phyloP scores from a whole-genome alignment of 2,329 filamentous ascomycete genomes.

The Monilinia laxa region DNA sequence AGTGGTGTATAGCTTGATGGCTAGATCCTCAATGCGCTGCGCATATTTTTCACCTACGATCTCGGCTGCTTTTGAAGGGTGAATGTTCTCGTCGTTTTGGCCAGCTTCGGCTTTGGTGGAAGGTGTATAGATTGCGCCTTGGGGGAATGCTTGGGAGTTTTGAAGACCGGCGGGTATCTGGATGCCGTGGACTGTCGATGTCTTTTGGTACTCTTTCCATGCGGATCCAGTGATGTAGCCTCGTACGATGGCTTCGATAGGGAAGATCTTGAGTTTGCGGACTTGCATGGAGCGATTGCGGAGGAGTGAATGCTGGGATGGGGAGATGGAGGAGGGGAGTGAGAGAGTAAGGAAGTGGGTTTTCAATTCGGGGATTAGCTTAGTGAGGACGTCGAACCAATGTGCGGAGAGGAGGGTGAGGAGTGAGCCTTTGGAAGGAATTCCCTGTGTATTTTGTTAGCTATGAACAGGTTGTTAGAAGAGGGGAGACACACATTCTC shows the following conservation, averaged over 20 bases:
- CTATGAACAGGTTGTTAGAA: conserved; percentile 32
- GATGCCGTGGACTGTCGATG: conserved; percentile 65
- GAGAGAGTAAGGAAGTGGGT: conserved; percentile 63
- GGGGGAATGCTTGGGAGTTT: conserved; percentile 61
- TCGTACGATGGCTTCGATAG: conserved; percentile 69
- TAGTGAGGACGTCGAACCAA: conserved; percentile 65
- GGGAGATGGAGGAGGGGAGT: conserved; percentile 52
- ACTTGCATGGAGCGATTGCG: conserved; percentile 65
- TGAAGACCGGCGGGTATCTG: conserved; percentile 55
- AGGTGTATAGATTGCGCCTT: conserved; percentile 64
- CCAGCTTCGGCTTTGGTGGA: conserved; percentile 67
- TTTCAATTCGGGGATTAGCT: conserved; percentile 55
- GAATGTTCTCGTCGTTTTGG: conserved; percentile 69
- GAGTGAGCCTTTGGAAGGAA: conserved; percentile 66
- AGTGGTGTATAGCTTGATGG: conserved; percentile 58
- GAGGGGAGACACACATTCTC: conserved; percentile 63
- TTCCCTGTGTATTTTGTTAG: conserved; percentile 49
- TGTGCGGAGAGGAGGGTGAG: conserved; percentile 65
- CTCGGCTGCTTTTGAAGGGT: conserved; percentile 51
- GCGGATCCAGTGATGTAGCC: conserved; percentile 73
- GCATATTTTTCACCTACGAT: conserved; percentile 58
- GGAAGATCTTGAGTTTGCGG: conserved; percentile 61
- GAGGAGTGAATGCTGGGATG: conserved; percentile 45
- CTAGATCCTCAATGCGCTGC: conserved; percentile 56
- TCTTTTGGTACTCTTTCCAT: conserved; percentile 65